These are phyloP conservation scores for Pestalotiopsis sp. DNA, from an alignment of 2,329 filamentous ascomycete species.

Conservation along the genomic window DNA sequence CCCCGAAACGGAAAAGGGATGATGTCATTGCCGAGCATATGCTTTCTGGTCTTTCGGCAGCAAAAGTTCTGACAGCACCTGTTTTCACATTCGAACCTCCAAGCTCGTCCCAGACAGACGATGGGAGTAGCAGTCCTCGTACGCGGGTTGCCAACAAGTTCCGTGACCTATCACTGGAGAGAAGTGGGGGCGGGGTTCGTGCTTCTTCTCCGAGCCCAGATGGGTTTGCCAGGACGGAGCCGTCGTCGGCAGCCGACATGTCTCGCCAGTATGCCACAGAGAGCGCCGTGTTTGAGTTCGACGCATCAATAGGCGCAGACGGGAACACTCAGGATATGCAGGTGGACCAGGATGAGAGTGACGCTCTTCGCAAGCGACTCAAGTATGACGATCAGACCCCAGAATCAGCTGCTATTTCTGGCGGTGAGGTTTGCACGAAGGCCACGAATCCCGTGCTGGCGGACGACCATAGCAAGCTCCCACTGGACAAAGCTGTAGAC, in stretches of 20 bases:
- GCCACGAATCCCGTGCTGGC: slow-evolving; percentile 18
- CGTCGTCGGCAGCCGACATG: slow-evolving; percentile 19
- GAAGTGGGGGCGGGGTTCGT: slow-evolving; percentile 47
- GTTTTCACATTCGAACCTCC: slow-evolving; percentile 49
- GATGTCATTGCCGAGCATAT: slow-evolving; percentile 32
- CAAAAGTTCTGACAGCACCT: slow-evolving; percentile 21
- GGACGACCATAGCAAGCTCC: slow-evolving; percentile 19
- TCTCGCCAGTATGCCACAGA: slow-evolving; percentile 11
- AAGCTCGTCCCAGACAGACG: slow-evolving; percentile 34
- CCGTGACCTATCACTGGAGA: slow-evolving; percentile 48
- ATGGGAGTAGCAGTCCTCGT: slow-evolving; percentile 56
- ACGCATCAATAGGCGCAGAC: slow-evolving; percentile 20
- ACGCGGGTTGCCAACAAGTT: slow-evolving; percentile 56
- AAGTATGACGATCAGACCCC: slow-evolving; percentile 33
- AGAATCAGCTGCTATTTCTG: slow-evolving; percentile 11
- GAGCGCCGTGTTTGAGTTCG: slow-evolving; percentile 29
- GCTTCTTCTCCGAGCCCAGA: slow-evolving; percentile 21
- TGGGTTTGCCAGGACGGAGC: slow-evolving; percentile 13
- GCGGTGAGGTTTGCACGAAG: slow-evolving; percentile 18
- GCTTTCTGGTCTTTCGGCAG: slow-evolving; percentile 20
- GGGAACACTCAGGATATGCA: slow-evolving; percentile 26
- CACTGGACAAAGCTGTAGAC: slow-evolving; percentile 26
- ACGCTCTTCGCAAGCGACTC: slow-evolving; percentile 39
- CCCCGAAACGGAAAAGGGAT: slow-evolving; percentile 51
- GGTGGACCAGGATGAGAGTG: slow-evolving; percentile 33